Evolutionary conservation across 495 filamentous ascomycete species (phyloP), one percentile per base, ranked within the genome.

Genomic region (Collariella sp.): DNA sequence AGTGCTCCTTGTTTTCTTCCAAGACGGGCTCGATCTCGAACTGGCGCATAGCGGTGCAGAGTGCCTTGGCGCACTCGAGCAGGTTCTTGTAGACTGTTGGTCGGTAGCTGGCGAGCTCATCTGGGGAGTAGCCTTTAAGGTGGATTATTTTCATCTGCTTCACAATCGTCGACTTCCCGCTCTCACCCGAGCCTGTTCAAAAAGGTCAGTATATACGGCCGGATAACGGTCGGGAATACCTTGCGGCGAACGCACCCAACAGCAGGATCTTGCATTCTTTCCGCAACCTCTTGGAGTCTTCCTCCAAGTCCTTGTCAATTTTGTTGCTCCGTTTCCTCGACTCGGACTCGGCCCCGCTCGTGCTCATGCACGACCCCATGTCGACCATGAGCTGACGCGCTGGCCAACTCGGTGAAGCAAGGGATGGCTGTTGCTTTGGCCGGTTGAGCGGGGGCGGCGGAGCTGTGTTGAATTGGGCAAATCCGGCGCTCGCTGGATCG

Each of bases 111-210:
- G 83, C 84, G 47, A 96, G 79, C 67, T 98, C 93, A 59, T 96
- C 90, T 55, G 84, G 79, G 2, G 87, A 86, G 69, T 97, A 98
- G 53, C 93, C 93, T 72, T 95, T 95, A 63, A 96, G 87, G 64
- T 97, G 93, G 60, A 97, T 97, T 64, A 98, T 97, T 72, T 98
- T 98, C 93, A 97, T 98, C 77, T 97, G 93, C 70, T 97, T 97
- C 57, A 98, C 93, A 59, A 97, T 96, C 4, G 93, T 98, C 45
- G 93, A 96, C 72, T 98, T 98, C 46, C 93, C 93, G 71, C 91
- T 96, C 77, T 98, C 93, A 54, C 93, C 93, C 53, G 93, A 96
- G 36, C 93, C 93, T 98, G 64, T 40, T 39, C 36, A 1, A 26
- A 46, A 35, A 29, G 4, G 51, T 54, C 26, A 43, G 44, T 9